These are phyloP conservation scores for Mycena sp. DNA, from an alignment of 1,284 basidiomycete genomes.

Conservation along the genomic window DNA sequence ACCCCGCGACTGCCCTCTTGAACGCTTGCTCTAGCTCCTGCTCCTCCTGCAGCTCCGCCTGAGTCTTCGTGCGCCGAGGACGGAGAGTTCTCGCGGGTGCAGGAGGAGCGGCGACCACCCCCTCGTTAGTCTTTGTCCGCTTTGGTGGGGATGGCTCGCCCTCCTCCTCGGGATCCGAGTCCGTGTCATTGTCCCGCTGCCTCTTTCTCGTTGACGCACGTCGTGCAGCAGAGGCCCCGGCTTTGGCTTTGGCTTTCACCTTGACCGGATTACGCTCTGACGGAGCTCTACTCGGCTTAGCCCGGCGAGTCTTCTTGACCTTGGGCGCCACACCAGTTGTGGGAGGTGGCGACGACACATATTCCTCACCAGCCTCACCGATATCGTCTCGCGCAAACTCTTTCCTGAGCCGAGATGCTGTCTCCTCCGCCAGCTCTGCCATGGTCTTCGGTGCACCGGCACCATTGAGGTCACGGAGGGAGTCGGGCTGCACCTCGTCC, in stretches of 20 bases:
- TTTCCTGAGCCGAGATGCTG: slow-evolving; percentile 30
- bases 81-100: slow-evolving; percentile 23
- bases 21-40: slow-evolving; percentile 21
- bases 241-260: slow-evolving; percentile 26
- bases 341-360: slow-evolving; percentile 24
- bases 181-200: slow-evolving; percentile 27
- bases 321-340: slow-evolving; percentile 15
- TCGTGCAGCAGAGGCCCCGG: slow-evolving; percentile 21
- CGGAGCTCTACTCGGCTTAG: slow-evolving; percentile 25
- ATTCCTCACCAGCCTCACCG: slow-evolving; percentile 28
- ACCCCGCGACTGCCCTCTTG: slow-evolving; percentile 17
- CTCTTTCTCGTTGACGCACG: slow-evolving; percentile 30
- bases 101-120: background rate
- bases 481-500: slow-evolving; percentile 40
- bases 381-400: slow-evolving; percentile 29
- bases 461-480: slow-evolving; percentile 19
- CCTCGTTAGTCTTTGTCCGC: slow-evolving; percentile 15
- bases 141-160: slow-evolving; percentile 23
- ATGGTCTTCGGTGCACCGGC: slow-evolving; percentile 63
- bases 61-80: slow-evolving; percentile 22
- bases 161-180: slow-evolving; percentile 20
- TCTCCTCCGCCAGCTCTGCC: slow-evolving; percentile 70
- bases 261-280: slow-evolving; percentile 23
- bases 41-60: slow-evolving; percentile 24
- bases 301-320: slow-evolving; percentile 20